phyloP scores from a whole-genome alignment of 1,139 yeast genomes.

The Debaryomyces coudertii region DNA sequence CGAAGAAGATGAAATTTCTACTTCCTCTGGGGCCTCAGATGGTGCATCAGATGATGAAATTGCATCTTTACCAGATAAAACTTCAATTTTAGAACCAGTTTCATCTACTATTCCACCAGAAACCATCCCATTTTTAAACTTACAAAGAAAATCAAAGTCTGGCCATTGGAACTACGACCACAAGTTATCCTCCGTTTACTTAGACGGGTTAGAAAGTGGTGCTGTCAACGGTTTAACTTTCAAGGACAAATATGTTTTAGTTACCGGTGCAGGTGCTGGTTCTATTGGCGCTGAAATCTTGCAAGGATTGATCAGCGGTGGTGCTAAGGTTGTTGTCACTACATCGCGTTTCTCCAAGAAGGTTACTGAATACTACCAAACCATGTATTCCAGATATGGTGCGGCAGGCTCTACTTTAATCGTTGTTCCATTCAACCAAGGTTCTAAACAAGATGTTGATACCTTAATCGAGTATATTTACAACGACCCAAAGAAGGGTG shows the following conservation, averaged over 20 bases:
- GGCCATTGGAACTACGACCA: constrained; percentile 86
- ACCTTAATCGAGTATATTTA: constrained; percentile 85
- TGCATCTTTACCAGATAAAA: constrained; percentile 76
- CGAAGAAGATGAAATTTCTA: constrained; percentile 50
- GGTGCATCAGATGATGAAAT: constrained; percentile 81
- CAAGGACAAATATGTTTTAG: constrained; percentile 83
- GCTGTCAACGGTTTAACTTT: constrained; percentile 92
- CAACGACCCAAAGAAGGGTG: constrained; percentile 79
- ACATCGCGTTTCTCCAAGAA: constrained; percentile 93
- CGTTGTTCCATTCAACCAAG: constrained; percentile 98
- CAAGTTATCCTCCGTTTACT: constrained; percentile 71
- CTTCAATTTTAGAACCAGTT: constrained; percentile 71
- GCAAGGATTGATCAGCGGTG: constrained; percentile 95
- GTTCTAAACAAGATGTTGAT: constrained; percentile 91
- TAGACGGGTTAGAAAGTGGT: constrained; percentile 90
- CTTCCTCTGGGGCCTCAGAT: constrained; percentile 36
- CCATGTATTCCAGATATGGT: constrained; percentile 89
- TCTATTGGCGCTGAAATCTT: constrained; percentile 97
- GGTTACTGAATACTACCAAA: constrained; percentile 94
- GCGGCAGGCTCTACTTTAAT: constrained; percentile 88
- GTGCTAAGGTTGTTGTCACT: constrained; percentile 95
- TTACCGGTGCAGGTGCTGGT: constrained; percentile 99
- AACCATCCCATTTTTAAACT: constrained; percentile 92
- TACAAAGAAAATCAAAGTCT: constrained; percentile 71
- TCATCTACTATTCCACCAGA: constrained; percentile 76